These are phyloP conservation scores for Hymenochaete sp. DNA, from an alignment of 1,284 basidiomycete species.

Conservation along the genomic window DNA sequence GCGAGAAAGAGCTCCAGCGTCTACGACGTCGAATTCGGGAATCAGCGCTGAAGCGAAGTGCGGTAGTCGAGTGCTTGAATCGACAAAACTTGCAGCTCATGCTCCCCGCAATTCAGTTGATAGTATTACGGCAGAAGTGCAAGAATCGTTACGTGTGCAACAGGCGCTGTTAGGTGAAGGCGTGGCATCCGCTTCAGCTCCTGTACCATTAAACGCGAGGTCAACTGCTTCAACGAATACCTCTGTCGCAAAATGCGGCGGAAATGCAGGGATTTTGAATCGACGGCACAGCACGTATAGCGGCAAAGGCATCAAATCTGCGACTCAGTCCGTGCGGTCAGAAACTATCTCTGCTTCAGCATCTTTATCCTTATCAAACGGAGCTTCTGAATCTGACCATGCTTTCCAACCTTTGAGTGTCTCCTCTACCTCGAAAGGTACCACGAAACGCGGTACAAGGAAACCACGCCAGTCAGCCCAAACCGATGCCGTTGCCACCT, in stretches of 20 bases:
- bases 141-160: conserved; percentile 46
- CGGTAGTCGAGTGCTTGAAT: no score
- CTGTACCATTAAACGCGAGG: no score
- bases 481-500: conserved; percentile 70
- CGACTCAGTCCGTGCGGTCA: conserved; percentile 8
- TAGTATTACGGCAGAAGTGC: conserved; percentile 74
- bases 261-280: not conserved
- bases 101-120: conserved; percentile 73
- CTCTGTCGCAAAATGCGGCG: not conserved
- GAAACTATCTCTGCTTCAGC: conserved; percentile 12
- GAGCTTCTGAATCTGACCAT: conserved; percentile 6
- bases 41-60: conserved; percentile 9
- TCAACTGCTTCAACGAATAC: conserved; percentile 3
- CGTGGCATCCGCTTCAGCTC: not conserved
- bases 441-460: conserved; percentile 2
- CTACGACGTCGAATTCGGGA: conserved; percentile 28
- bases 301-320: conserved; percentile 8
- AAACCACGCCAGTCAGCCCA: conserved; percentile 31
- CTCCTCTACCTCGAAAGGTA: conserved; percentile 3
- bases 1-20: no score
- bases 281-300: conserved; percentile 8
- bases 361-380: conserved; percentile 6
- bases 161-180: conserved; percentile 25
- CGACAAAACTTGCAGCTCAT: conserved; percentile 52
- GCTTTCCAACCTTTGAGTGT: not conserved